Evolutionary conservation across 352 stramenopile species (phyloP).

Genomic region (Globisporangium radiosum): DNA sequence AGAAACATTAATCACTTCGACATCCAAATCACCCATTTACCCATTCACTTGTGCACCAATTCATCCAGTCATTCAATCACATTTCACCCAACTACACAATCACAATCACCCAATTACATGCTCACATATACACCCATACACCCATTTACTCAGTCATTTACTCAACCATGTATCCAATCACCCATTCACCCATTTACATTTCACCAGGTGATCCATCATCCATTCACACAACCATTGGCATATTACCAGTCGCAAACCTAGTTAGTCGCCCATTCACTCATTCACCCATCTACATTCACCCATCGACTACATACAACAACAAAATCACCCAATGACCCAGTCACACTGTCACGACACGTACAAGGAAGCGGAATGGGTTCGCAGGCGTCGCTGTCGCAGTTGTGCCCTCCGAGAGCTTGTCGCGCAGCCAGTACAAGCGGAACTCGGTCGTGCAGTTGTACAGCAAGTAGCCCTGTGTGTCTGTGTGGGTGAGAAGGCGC

Average conservation of each 20-base stretch:
- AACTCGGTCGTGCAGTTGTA: slow-evolving; percentile 93
- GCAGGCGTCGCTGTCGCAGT: slow-evolving; percentile 33
- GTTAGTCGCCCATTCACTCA: no score
- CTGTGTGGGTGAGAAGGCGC: neutral
- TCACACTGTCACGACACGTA: slow-evolving; percentile 14
- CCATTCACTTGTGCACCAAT: no score
- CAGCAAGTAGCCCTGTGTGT: slow-evolving; percentile 64
- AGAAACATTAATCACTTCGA: no score
- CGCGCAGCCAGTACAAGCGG: slow-evolving; percentile 87
- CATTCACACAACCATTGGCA: no score
- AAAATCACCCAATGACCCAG: neutral
- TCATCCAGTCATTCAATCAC: no score
- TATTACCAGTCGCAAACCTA: no score
- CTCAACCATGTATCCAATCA: no score
- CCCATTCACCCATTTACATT: no score
- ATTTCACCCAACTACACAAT: neutral
- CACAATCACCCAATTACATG: no score
- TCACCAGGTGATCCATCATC: no score
- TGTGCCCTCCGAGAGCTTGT: slow-evolving; percentile 82
- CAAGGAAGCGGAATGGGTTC: slow-evolving; percentile 76
- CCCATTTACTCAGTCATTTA: neutral
- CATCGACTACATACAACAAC: neutral
- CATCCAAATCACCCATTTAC: no score
- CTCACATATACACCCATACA: neutral
- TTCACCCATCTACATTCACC: no score